A percentile compares a stretch with the other conserved stretches of the same genome.
Evolutionary conservation across 2,329 filamentous ascomycete species (phyloP).

Genomic region (Claviceps sp.): DNA sequence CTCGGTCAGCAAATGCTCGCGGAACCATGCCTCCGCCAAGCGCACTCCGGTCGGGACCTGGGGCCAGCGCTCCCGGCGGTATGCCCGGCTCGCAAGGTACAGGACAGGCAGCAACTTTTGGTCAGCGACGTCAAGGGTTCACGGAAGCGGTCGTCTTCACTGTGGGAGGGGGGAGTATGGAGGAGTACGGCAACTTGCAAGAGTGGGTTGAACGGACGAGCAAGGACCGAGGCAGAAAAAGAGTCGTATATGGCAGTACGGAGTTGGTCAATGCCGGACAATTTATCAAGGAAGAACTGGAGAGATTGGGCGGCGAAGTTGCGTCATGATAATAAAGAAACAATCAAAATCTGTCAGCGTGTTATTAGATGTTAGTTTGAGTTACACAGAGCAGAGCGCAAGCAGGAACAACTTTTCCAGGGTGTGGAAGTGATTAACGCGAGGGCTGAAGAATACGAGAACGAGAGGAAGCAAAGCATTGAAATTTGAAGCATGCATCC

Average conservation of each 20-base stretch:
- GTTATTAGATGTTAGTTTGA: neutral
- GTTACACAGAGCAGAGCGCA: neutral
- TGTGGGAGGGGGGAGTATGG: constrained; percentile 93
- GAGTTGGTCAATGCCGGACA: constrained; percentile 60
- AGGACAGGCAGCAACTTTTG: constrained; percentile 74
- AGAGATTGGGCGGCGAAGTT: constrained; percentile 47
- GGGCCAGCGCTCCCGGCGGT: constrained; percentile 31
- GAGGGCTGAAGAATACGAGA: neutral
- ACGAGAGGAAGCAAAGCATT: neutral
- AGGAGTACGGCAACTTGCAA: constrained; percentile 94
- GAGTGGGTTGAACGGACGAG: constrained; percentile 81
- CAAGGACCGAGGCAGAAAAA: constrained; percentile 53
- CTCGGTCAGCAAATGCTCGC: constrained; percentile 79
- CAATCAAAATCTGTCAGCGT: neutral
- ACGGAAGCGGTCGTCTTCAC: constrained; percentile 89
- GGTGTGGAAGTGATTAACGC: neutral
- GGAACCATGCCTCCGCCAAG: constrained; percentile 80
- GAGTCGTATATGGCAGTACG: constrained; percentile 91
- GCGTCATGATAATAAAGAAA: constrained; percentile 15
- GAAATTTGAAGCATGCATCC: neutral
- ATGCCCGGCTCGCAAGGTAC: constrained; percentile 35
- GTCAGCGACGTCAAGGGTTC: constrained; percentile 79
- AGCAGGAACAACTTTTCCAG: neutral
- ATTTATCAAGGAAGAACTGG: constrained; percentile 51
- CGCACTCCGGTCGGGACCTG: constrained; percentile 33